A percentile compares a stretch with the other conserved stretches of the same genome.
These are phyloP conservation scores for Smallanthus sonchifolius DNA, from an alignment of 129 eudicot genomes.

Conservation along the genomic window DNA sequence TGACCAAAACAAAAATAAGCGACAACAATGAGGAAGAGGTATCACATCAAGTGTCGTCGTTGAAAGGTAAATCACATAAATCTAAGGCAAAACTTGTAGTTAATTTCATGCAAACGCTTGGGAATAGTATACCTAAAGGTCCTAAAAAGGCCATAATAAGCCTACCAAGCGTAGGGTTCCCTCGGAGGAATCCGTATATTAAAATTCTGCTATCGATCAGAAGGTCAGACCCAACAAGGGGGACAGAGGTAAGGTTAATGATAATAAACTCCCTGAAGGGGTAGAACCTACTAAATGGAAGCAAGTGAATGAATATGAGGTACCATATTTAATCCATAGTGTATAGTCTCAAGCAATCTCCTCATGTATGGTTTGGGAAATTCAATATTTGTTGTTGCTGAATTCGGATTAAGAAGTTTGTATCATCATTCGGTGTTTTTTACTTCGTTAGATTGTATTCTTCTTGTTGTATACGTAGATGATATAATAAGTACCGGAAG, in stretches of 20 bases:
- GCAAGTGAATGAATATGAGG: constrained; percentile 85
- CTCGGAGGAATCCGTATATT: constrained; percentile 65
- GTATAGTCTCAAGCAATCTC: no score
- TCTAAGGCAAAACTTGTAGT: constrained; percentile 57
- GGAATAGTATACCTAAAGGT: constrained; percentile 26
- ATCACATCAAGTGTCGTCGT: constrained; percentile 44
- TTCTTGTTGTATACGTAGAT: no score
- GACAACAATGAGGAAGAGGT: constrained; percentile 83
- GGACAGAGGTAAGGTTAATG: constrained; percentile 40
- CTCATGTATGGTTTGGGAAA: no score
- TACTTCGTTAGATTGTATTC: no score
- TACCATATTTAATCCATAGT: neutral
- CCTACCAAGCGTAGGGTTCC: constrained; percentile 12
- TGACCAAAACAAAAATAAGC: constrained; percentile 38
- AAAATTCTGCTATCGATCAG: constrained; percentile 46
- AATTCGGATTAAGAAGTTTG: no score
- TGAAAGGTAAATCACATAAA: constrained; percentile 54
- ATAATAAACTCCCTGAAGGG: constrained; percentile 44
- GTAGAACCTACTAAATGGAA: constrained; percentile 87
- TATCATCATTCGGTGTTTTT: no score
- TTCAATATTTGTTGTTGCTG: no score
- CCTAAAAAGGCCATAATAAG: constrained; percentile 3
- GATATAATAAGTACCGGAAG: no score
- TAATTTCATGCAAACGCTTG: constrained; percentile 68
- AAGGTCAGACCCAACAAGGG: constrained; percentile 12